These are phyloP conservation scores for Guyanaporus albipodus DNA, from an alignment of 768 basidiomycete species.

Conservation along the genomic window DNA sequence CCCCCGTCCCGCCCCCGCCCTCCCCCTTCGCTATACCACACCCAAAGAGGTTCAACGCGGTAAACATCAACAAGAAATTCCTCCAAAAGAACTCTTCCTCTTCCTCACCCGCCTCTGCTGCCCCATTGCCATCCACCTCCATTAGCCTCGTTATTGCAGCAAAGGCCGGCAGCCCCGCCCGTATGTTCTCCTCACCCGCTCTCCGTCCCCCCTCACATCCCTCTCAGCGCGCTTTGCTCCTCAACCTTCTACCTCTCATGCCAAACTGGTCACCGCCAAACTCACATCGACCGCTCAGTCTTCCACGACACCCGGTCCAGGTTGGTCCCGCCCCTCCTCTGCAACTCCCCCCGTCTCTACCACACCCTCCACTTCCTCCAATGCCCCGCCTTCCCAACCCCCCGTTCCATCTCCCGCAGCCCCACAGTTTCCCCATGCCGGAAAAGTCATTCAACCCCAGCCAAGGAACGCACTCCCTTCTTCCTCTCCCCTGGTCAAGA, in stretches of 20 bases:
- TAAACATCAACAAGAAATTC: constrained; percentile 96
- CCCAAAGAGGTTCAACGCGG: constrained; percentile 82
- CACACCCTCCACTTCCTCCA: constrained; percentile 44
- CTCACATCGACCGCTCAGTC: constrained; percentile 65
- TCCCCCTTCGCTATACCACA: constrained; percentile 40
- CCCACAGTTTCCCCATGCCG: constrained; percentile 53
- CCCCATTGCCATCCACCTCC: constrained; percentile 35
- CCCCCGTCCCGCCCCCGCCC: no score
- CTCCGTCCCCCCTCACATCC: constrained; percentile 8
- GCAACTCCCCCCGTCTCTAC: constrained; percentile 57
- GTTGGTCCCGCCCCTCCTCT: constrained; percentile 80
- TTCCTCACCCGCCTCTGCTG: constrained; percentile 43
- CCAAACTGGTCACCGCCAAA: constrained; percentile 83
- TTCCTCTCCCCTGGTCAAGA: constrained; percentile 33
- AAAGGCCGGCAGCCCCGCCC: constrained; percentile 50
- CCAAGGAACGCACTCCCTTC: constrained; percentile 40
- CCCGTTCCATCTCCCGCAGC: constrained; percentile 37
- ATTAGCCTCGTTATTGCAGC: constrained; percentile 15
- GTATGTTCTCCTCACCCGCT: constrained; percentile 38
- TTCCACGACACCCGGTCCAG: constrained; percentile 54
- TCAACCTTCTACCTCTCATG: constrained; percentile 57
- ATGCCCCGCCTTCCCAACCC: constrained; percentile 43
- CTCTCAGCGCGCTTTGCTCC: constrained; percentile 52
- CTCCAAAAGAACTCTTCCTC: constrained; percentile 80
- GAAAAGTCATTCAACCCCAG: constrained; percentile 65